Evolutionary conservation across 306 rosid species (phyloP), one percentile per base, ranked within the genome.

Genomic region (Trifolium repens): DNA sequence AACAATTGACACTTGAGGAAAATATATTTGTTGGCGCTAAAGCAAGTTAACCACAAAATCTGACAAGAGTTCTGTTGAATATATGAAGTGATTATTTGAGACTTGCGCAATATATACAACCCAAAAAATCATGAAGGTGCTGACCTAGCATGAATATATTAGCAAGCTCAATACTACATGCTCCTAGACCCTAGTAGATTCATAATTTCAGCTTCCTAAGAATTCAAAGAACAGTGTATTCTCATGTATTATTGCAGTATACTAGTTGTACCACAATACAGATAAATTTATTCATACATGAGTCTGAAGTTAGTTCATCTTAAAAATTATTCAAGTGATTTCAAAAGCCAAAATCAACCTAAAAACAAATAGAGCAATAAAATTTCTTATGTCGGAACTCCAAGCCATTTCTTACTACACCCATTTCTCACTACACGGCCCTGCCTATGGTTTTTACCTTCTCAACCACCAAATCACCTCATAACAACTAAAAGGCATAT

Each of bases 401-500:
- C 34, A 27, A 40, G 68, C 35, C 10, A 19, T 61, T 42, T 68
- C 4, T 22, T 22, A 22, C 24, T 22, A 22, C 24, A 22, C 24
- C 24, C 57, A 32, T 62, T 43, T 61, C 81, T 47, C 17, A 59
- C 43, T 26, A 47, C 72, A 27, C 32, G 10, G 53, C 59, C 76
- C 46, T 72, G 79, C 79, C 79, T 67, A 22, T 24, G 50, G 34
- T 46, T 67, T 65, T n/a, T 40, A 66, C 24, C 32, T 27, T 40
- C 75, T 78, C 73, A 73, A 44, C 73, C 27, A 60, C 58, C 35
- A 60, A 50, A 27, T 61, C 72, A 68, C 65, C 65, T 74, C 72
- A 70, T 32, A 64, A n/a, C 5, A 24, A 55, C 54, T 72, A 73
- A 63, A 71, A 71, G 44, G 72, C 71, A 62, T 39, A 76, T 17